Base-by-base conservation (phyloP, 352 stramenopile species). In the Hyaloperonospora arabidopsidis region DNA sequence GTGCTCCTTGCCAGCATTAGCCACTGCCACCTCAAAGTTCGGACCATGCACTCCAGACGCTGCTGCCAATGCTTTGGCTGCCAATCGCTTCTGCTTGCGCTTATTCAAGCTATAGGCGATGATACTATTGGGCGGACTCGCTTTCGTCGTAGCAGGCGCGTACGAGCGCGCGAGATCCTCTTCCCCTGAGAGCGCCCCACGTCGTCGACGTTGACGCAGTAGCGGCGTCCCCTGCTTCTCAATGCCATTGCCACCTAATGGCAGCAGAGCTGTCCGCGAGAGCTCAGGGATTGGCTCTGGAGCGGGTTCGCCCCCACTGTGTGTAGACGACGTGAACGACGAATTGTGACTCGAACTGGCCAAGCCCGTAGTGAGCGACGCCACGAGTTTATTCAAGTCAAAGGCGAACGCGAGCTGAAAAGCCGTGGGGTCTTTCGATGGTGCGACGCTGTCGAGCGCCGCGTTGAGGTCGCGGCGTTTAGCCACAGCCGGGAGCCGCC, bases 61-160 rank as follows among this genome's bases (percentile, higher is more conserved):
- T 3, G 65, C 59, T 15, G 57, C 61, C 19, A 74, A 48, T 21
- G 72, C 69, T 36, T 72, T 76, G 0, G 67, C 69, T 34, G 59
- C 67, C 35, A 83, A 54, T 54, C 63, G 62, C 52, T 76, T 76
- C 61, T 81, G 74, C 59, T 81, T 81, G 59, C 69, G 69, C 64
- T 77, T 79, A 52, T 81, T 80, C 41, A 81, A 57, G 48, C 58
- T 81, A 51, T 84, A 84, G 6, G 54, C 57, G 55, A 84, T 76
- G 45, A 84, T 77, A 50, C 70, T 81, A 59, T 76, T 79, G 43
- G 63, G 45, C 4, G 56, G 62, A n/a, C 46, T 38, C 13, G 25
- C 49, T 17, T 47, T 45, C 25, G 28, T 34, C 25, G 25, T 32
- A 32, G 25, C 4, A 13, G 46, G 14, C 2, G 38, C 36, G 7